A percentile compares a stretch with the other conserved stretches of the same genome.
phyloP scores from a whole-genome alignment of 345 rosid genomes.

The Lagerstroemia speciosa region DNA sequence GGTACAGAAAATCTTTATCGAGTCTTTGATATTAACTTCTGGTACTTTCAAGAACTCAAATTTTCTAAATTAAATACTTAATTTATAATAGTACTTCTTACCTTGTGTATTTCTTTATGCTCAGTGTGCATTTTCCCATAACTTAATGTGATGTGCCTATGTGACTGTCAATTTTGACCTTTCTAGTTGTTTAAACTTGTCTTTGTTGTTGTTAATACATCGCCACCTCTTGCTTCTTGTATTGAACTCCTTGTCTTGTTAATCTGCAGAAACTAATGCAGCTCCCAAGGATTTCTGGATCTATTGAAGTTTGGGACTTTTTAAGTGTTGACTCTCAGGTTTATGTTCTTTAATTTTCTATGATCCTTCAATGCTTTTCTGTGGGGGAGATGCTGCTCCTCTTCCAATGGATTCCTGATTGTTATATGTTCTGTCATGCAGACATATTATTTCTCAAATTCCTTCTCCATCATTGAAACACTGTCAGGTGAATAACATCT shows the following conservation, averaged over 20 bases:
- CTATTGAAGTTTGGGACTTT: conserved; percentile 98
- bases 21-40: background rate
- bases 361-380: background rate
- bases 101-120: background rate
- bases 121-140: background rate
- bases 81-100: background rate
- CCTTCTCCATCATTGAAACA: conserved; percentile 89
- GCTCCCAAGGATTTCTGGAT: conserved; percentile 86
- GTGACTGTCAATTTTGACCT: background rate
- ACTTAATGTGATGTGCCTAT: conserved; percentile 5
- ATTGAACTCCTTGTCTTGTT: conserved; percentile 8
- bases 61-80: background rate
- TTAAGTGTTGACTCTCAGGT: conserved; percentile 99
- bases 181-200: background rate
- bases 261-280: conserved; percentile 72
- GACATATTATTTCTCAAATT: conserved; percentile 88
- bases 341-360: conserved; percentile 3
- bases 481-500: conserved; percentile 53
- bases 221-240: conserved; percentile 4
- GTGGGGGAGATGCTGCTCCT: background rate
- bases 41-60: background rate
- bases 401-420: background rate
- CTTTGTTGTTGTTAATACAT: background rate
- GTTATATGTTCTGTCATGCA: conserved; percentile 34
- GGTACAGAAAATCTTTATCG: background rate